phyloP scores from a whole-genome alignment of 108 stramenopile genomes.

The Cyclotella atomus region DNA sequence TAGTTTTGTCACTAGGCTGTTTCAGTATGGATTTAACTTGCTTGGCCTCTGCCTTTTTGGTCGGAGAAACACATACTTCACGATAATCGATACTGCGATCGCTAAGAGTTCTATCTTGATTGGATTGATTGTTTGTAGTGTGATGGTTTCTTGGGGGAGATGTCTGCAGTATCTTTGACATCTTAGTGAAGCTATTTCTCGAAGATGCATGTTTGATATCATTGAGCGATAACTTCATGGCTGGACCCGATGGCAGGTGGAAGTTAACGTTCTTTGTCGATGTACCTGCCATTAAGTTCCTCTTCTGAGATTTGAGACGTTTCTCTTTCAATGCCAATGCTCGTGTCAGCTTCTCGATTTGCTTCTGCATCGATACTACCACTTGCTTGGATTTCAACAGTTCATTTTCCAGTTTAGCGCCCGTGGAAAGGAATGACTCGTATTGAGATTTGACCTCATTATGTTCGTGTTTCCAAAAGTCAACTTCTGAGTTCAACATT shows the following conservation, averaged over 20 bases:
- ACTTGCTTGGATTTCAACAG: neutral
- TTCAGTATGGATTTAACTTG: too few relatives aligned
- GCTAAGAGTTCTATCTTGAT: too few relatives aligned
- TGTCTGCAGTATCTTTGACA: neutral
- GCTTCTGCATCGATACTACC: neutral
- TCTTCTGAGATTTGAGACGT: neutral
- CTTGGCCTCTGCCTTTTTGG: too few relatives aligned
- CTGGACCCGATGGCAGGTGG: neutral
- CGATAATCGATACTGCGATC: too few relatives aligned
- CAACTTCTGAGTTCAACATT: neutral
- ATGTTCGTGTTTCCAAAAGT: slow-evolving; percentile 1
- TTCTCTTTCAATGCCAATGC: neutral
- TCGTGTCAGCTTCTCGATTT: neutral
- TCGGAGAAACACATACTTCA: too few relatives aligned
- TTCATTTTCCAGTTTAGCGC: neutral
- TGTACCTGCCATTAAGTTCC: neutral
- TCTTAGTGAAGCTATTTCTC: neutral
- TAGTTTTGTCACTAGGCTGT: too few relatives aligned
- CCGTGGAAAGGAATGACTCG: neutral
- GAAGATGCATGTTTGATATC: neutral
- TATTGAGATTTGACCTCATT: neutral
- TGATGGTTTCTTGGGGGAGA: too few relatives aligned
- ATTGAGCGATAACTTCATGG: neutral
- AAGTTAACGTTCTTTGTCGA: neutral
- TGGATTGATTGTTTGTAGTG: too few relatives aligned